Evolutionary conservation across 148 eudicot species (phyloP).

Genomic region (Rhododendron griersonianum): DNA sequence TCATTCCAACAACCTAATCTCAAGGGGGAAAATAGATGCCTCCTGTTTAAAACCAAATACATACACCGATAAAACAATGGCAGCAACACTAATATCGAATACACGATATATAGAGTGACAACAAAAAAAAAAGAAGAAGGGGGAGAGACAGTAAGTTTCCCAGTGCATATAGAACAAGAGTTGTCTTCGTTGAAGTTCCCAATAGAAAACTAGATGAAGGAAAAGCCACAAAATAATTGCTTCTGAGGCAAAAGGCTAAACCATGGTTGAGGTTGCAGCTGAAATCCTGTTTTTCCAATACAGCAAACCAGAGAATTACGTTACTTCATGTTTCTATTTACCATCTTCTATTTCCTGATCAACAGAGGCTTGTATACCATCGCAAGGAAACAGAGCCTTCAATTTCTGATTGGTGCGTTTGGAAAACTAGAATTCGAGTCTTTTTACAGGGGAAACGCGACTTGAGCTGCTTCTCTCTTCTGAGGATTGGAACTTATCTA

Average conservation of each 20-base stretch:
- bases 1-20: not conserved
- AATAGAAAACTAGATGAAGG: not conserved
- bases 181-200: not conserved
- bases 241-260: not conserved
- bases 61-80: not conserved
- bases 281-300: not conserved
- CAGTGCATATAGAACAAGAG: not conserved
- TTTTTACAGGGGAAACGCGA: not conserved
- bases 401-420: not conserved
- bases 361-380: not conserved
- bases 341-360: not conserved
- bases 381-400: not conserved
- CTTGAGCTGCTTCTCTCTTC: constrained; percentile 7
- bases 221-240: not conserved
- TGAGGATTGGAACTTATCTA: constrained; percentile 42
- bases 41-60: not conserved
- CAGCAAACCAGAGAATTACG: not conserved
- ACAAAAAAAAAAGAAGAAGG: not conserved
- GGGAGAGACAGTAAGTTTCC: not conserved
- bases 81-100: not conserved
- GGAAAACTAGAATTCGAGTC: not conserved
- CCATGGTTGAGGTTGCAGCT: constrained; percentile 5
- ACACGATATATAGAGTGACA: not conserved
- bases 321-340: not conserved
- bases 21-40: not conserved